Conservation (phyloP, 2,329 filamentous ascomycete genomes). For the Penicillium occitanis region DNA sequence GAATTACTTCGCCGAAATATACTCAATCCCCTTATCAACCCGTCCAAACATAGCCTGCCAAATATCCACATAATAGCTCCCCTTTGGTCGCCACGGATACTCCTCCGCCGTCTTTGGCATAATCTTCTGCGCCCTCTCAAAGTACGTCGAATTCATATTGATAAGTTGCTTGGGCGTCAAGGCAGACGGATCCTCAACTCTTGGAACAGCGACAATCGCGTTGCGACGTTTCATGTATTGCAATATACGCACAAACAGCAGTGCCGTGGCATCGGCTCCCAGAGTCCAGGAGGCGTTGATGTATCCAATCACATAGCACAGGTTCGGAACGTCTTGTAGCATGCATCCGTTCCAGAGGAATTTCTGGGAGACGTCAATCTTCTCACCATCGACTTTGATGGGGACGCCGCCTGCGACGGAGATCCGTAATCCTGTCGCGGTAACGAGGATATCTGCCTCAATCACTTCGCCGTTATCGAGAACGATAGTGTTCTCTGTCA, state of each 20-base stretch:
- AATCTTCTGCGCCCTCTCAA: conserved; percentile 34
- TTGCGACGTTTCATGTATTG: conserved; percentile 33
- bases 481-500: conserved; percentile 52
- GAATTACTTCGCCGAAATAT: conserved; percentile 15
- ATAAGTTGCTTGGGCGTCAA: conserved; percentile 27
- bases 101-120: conserved; percentile 42
- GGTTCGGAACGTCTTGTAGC: conserved; percentile 48
- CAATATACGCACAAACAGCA: conserved; percentile 40
- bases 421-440: conserved; percentile 47
- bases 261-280: conserved; percentile 46
- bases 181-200: conserved; percentile 30
- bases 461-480: conserved; percentile 46
- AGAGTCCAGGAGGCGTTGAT: conserved; percentile 49
- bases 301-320: conserved; percentile 45
- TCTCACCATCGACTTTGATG: conserved; percentile 40
- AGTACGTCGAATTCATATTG: conserved; percentile 44
- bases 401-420: conserved; percentile 39
- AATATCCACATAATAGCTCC: conserved; percentile 42
- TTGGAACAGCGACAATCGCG: conserved; percentile 31
- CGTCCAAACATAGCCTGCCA: conserved; percentile 40
- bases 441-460: conserved; percentile 46
- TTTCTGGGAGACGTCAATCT: conserved; percentile 35
- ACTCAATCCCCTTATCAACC: conserved; percentile 36
- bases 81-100: conserved; percentile 42
- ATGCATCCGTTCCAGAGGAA: conserved; percentile 47